phyloP scores from a whole-genome alignment of 2,329 filamentous ascomycete species.

The Ceratocystis variospora region DNA sequence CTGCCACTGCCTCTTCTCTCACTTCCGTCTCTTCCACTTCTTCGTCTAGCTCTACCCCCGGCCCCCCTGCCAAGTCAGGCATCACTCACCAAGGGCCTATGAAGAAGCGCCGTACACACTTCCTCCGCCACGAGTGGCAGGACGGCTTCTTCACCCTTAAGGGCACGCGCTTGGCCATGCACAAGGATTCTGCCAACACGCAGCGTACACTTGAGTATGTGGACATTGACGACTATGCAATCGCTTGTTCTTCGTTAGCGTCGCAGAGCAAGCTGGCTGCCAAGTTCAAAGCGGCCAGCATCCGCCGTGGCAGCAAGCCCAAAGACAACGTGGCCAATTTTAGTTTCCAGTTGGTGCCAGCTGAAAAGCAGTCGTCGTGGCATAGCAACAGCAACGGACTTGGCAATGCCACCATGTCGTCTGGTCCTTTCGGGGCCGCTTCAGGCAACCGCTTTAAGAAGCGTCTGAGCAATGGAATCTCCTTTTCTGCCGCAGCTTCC shows the following conservation, averaged over 20 bases:
- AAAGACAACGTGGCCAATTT: slow-evolving; percentile 53
- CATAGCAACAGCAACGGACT: slow-evolving; percentile 26
- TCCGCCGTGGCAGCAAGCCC: slow-evolving; percentile 38
- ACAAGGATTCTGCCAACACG: slow-evolving; percentile 44
- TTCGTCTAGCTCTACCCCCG: slow-evolving; percentile 38
- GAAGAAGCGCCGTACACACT: slow-evolving; percentile 81
- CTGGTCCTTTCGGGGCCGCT: slow-evolving; percentile 6
- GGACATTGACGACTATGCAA: slow-evolving; percentile 78
- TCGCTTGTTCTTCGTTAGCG: slow-evolving; percentile 65
- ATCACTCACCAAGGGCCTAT: slow-evolving; percentile 72
- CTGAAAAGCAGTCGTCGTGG: slow-evolving; percentile 35
- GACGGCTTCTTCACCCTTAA: slow-evolving; percentile 81
- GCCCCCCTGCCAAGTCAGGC: slow-evolving; percentile 32
- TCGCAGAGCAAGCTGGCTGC: slow-evolving; percentile 70
- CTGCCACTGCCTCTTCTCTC: not conserved
- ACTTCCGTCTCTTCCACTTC: slow-evolving; percentile 33
- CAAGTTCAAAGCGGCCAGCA: slow-evolving; percentile 68
- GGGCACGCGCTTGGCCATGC: slow-evolving; percentile 61
- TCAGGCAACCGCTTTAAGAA: slow-evolving; percentile 14
- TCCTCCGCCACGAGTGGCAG: slow-evolving; percentile 87
- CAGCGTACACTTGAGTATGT: slow-evolving; percentile 59
- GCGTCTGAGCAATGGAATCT: slow-evolving; percentile 8
- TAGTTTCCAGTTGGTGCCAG: slow-evolving; percentile 72
- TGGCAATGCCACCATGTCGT: slow-evolving; percentile 19
- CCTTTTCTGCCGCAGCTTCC: slow-evolving; percentile 21